Percentiles rank a stretch among this genome's conserved stretches.
Conservation (phyloP, 345 rosid species). For the Bruguiera gymnorhiza region DNA sequence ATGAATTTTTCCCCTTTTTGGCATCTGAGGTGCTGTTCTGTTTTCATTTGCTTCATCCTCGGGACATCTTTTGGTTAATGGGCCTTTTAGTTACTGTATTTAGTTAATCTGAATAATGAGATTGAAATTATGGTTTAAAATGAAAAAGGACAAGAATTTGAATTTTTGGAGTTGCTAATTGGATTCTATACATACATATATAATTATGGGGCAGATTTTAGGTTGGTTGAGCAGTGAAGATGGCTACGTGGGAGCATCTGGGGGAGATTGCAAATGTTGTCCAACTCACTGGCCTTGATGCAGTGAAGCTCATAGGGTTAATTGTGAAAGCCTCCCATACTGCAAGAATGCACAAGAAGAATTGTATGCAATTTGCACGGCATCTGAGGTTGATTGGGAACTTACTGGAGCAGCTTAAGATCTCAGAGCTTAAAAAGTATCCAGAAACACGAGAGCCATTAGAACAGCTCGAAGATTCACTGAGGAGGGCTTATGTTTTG, state of each 20-base stretch:
- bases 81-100: too few relatives aligned
- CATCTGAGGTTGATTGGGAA: slow-evolving; percentile 90
- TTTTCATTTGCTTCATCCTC: too few relatives aligned
- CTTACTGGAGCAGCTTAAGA: slow-evolving; percentile 78
- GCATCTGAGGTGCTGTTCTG: too few relatives aligned
- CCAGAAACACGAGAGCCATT: slow-evolving; percentile 96
- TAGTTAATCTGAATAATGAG: too few relatives aligned
- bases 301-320: slow-evolving; percentile 70
- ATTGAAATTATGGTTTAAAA: too few relatives aligned
- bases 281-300: slow-evolving; percentile 82
- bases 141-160: not conserved
- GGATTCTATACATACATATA: not conserved
- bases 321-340: slow-evolving; percentile 82
- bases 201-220: not conserved
- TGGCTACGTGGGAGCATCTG: slow-evolving; percentile 76
- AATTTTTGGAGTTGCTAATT: not conserved
- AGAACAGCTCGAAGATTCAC: slow-evolving; percentile 91
- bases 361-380: slow-evolving; percentile 88
- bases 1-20: too few relatives aligned
- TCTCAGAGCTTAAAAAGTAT: slow-evolving; percentile 88
- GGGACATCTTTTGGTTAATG: too few relatives aligned
- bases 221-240: slow-evolving; percentile 26
- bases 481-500: slow-evolving; percentile 75
- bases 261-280: slow-evolving; percentile 80
- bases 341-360: slow-evolving; percentile 96